These are phyloP conservation scores for Phaeosphaeria sp. DNA, from an alignment of 2,329 filamentous ascomycete genomes.

Conservation along the genomic window DNA sequence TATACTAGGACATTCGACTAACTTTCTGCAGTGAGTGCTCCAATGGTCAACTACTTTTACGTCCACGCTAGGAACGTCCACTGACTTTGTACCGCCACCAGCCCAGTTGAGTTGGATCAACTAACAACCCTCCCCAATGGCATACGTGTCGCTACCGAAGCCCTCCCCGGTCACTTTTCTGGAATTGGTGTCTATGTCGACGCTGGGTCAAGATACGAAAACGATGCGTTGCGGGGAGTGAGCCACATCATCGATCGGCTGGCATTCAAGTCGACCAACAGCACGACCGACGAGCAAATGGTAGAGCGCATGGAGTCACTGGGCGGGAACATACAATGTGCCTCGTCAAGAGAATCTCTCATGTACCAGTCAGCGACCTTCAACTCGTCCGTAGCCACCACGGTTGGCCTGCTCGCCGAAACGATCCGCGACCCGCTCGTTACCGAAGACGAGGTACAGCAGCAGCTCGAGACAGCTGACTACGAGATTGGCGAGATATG, in stretches of 20 bases:
- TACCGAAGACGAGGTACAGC: constrained; percentile 82
- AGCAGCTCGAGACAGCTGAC: constrained; percentile 88
- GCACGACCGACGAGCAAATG: constrained; percentile 79
- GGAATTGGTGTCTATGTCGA: constrained; percentile 96
- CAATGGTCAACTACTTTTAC: too few species aligned
- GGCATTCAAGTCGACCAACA: constrained; percentile 87
- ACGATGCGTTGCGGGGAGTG: constrained; percentile 80
- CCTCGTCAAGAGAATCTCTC: constrained; percentile 90
- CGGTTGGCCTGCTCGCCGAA: constrained; percentile 85
- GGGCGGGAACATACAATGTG: constrained; percentile 96
- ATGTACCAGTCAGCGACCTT: constrained; percentile 99
- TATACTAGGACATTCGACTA: too few species aligned
- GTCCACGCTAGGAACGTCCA: too few species aligned
- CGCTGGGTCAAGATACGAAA: constrained; percentile 93
- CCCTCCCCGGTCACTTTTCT: constrained; percentile 90
- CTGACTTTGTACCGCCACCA: too few species aligned
- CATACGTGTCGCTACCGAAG: constrained; percentile 91
- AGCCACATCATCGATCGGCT: constrained; percentile 96
- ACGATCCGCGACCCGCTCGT: constrained; percentile 87
- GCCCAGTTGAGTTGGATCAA: constrained; percentile 81
- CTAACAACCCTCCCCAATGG: constrained; percentile 92
- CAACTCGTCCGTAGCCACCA: constrained; percentile 85
- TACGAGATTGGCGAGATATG: constrained; percentile 98
- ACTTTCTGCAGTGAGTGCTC: too few species aligned
- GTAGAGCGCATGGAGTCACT: constrained; percentile 85